Base-by-base conservation (phyloP, 257 asterid genomes). In the Jacaranda mimosifolia region DNA sequence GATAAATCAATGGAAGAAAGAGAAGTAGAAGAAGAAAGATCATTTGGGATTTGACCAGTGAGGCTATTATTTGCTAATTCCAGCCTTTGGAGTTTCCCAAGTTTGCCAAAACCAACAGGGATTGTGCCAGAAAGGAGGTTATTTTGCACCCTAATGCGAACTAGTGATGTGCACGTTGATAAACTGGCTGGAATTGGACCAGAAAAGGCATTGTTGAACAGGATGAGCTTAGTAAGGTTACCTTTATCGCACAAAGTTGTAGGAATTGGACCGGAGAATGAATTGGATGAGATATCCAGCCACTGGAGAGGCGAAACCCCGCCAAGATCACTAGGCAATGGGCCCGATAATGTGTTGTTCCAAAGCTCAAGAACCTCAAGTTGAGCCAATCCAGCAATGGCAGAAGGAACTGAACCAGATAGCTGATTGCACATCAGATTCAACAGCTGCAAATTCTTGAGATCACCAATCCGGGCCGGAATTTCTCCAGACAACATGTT, bases 1-100 rank as follows among this genome's bases (percentile, higher is more conserved):
- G 96, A 91, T 72, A 91, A 55, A 83, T 91, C 96, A 55, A 91
- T 86, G 72, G 85, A 91, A 38, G 96, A 87, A 77, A 91, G 90
- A 36, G 96, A 89, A 53, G 81, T 65, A 46, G 96, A 90, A 68
- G 83, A 63, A 59, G 91, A 84, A 62, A 91, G 82, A 38, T 89
- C 94, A 48, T 71, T 76, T 15, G 96, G 96, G 60, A 91, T 89
- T 80, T 86, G 87, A 13, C 96, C 96, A 0, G 92, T 83, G 8
- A 91, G 85, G 59, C 77, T 85, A 58, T 91, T 91, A 45, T 87
- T 87, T 6, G 91, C 94, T 19, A 89, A 39, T 80, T 91, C 96
- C 65, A 91, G 83, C 45, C 96, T 87, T 46, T 87, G 87, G 14
- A 91, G 87, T 21, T 84, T 86, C 60, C 42, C 87, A n/a, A 89